These are phyloP conservation scores for Oryza punctata DNA, from an alignment of 176 grass and related monocot genomes.

Conservation along the genomic window DNA sequence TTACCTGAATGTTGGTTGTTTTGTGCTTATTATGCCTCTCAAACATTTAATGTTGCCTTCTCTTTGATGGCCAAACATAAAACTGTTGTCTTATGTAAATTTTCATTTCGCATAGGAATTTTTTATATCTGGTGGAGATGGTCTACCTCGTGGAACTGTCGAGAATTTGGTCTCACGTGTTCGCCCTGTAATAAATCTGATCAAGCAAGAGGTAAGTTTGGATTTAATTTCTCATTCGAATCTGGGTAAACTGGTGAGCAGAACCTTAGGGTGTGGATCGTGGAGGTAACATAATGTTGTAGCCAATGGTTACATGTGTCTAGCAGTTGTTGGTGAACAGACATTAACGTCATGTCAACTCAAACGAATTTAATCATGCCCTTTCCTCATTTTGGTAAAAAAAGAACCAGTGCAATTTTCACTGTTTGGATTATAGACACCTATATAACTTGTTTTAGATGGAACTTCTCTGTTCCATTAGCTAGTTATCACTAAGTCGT, in stretches of 20 bases:
- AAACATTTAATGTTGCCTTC: conserved; percentile 16
- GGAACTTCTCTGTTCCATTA: background rate
- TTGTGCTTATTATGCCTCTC: background rate
- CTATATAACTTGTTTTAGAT: background rate
- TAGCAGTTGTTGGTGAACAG: background rate
- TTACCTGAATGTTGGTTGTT: conserved; percentile 2
- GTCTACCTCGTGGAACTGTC: conserved; percentile 96
- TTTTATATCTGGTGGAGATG: conserved; percentile 98
- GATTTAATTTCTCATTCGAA: conserved; percentile 21
- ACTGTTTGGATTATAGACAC: background rate
- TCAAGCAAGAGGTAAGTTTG: conserved; percentile 79
- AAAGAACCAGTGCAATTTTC: background rate
- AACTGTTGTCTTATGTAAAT: conserved; percentile 19
- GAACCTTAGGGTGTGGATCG: background rate
- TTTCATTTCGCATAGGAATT: conserved; percentile 74
- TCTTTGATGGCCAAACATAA: conserved; percentile 26
- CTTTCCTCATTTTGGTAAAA: background rate
- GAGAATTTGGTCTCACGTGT: conserved; percentile 81
- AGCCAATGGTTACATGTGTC: background rate
- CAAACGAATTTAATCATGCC: background rate
- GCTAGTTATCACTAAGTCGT: background rate
- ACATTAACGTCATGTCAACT: background rate
- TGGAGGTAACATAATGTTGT: background rate
- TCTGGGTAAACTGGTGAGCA: background rate
- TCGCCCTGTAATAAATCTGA: conserved; percentile 85